Percentiles rank a stretch among this genome's conserved stretches.
Evolutionary conservation across 2,329 filamentous ascomycete species (phyloP).

Genomic region (Phialophora verrucosa): DNA sequence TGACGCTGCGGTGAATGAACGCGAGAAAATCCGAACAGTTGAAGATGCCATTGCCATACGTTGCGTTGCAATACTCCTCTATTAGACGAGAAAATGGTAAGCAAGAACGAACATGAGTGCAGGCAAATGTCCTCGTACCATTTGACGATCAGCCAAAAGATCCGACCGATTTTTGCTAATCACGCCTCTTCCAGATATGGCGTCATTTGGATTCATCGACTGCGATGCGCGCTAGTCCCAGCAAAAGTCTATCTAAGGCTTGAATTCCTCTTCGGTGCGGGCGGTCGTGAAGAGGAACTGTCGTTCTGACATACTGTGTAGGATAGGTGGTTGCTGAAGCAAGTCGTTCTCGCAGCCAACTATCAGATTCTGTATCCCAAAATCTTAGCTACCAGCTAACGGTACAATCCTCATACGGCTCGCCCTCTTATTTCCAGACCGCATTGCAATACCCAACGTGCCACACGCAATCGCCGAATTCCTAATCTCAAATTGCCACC

Average conservation of each 20-base stretch:
- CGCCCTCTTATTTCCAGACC: not conserved
- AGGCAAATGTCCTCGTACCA: not conserved
- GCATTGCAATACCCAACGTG: constrained; percentile 2
- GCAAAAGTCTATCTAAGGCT: not conserved
- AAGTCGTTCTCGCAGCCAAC: not conserved
- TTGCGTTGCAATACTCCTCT: not conserved
- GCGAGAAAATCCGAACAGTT: not conserved
- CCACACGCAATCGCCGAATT: not conserved
- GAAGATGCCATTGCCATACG: not conserved
- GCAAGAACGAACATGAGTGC: not conserved
- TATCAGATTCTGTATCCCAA: not conserved
- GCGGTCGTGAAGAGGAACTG: not conserved
- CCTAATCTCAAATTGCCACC: not conserved
- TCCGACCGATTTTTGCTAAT: not conserved
- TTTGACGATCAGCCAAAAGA: not conserved
- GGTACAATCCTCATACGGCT: not conserved
- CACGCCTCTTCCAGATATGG: not conserved
- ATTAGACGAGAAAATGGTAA: not conserved
- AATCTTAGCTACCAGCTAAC: not conserved
- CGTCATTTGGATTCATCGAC: not conserved
- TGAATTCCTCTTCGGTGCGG: no score
- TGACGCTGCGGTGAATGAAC: not conserved
- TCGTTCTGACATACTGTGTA: not conserved
- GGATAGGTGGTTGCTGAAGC: not conserved
- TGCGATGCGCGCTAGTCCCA: not conserved